A percentile compares a stretch with the other conserved stretches of the same genome.
These are phyloP conservation scores for Arctium minus DNA, from an alignment of 129 eudicot species.

Conservation along the genomic window DNA sequence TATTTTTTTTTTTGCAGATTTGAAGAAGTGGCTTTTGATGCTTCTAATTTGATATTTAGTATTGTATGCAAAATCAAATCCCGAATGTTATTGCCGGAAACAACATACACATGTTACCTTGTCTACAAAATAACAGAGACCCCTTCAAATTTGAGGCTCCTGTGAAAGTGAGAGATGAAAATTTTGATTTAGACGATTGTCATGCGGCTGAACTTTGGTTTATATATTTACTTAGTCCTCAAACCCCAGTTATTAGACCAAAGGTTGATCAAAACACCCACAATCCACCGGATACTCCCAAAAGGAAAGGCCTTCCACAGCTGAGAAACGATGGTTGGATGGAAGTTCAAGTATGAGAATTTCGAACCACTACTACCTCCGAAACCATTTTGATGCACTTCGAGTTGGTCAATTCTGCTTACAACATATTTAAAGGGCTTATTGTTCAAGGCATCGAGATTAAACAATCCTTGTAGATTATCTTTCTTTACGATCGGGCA, in stretches of 20 bases:
- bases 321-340: constrained; percentile 9
- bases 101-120: constrained; percentile 10
- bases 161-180: background rate
- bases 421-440: background rate
- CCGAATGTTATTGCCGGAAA: background rate
- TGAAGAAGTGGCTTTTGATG: background rate
- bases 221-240: constrained; percentile 7
- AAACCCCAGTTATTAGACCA: constrained; percentile 1
- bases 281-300: background rate
- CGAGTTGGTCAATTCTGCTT: background rate
- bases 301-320: constrained; percentile 3
- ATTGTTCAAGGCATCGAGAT: background rate
- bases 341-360: constrained; percentile 15
- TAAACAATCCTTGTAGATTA: background rate
- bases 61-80: background rate
- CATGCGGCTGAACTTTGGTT: background rate
- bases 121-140: background rate
- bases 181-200: background rate
- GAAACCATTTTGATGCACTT: background rate
- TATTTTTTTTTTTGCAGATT: background rate
- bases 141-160: background rate
- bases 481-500: background rate
- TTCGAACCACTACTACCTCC: background rate
- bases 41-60: no score
- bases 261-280: background rate